A percentile compares a stretch with the other conserved stretches of the same genome.
Evolutionary conservation across 805 yeast species (phyloP).

Genomic region (Hanseniaspora clermontiae): DNA sequence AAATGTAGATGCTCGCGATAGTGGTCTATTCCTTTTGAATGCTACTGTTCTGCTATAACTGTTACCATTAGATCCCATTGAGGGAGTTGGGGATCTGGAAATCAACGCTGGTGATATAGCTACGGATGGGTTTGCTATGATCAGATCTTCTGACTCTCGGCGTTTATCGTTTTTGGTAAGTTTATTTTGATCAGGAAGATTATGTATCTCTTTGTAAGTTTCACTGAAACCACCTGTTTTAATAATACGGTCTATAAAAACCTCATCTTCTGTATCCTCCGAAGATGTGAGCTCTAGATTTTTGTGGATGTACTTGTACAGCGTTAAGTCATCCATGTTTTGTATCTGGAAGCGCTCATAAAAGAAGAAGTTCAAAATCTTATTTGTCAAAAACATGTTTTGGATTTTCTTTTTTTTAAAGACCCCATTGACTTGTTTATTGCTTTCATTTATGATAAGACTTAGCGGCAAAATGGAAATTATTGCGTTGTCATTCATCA

Average conservation of each 20-base stretch:
- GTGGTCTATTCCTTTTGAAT: neutral
- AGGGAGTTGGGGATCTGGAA: neutral
- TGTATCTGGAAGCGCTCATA: neutral
- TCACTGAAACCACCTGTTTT: constrained; percentile 7
- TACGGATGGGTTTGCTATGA: neutral
- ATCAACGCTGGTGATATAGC: neutral
- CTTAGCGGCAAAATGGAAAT: constrained; percentile 6
- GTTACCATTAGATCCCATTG: neutral
- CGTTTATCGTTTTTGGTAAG: neutral
- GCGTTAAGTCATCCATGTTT: neutral
- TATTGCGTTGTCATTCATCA: neutral
- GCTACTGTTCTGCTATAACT: neutral
- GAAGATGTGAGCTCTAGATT: neutral
- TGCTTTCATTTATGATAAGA: constrained; percentile 5
- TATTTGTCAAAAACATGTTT: constrained; percentile 3
- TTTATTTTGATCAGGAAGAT: neutral
- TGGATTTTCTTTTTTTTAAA: neutral
- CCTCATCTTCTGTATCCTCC: neutral
- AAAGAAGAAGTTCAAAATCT: constrained; percentile 8
- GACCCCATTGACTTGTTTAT: neutral
- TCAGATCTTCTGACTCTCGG: neutral
- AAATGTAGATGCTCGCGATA: neutral
- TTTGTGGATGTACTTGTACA: constrained; percentile 1
- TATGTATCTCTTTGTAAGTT: constrained; percentile 8
- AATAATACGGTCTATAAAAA: neutral